Base-by-base conservation (phyloP, 768 basidiomycete genomes). In the Lepiota brunneoincarnata region DNA sequence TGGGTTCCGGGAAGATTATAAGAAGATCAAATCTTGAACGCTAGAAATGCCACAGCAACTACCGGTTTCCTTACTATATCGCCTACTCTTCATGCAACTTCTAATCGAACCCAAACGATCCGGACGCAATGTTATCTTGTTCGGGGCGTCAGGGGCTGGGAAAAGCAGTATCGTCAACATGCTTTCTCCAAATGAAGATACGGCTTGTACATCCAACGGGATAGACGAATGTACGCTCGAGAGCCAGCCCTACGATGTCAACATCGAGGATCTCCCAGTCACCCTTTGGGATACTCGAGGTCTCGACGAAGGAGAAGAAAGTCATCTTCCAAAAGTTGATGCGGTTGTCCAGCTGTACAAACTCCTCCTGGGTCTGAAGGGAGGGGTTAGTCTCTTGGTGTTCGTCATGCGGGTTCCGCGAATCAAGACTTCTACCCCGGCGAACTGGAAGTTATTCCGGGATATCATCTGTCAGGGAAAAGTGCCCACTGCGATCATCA, bases 241-340 rank as follows among this genome's bases (percentile, higher is more conserved):
- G 4, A 66, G 59, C 39, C 56, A 56, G 7, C 45, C 56, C 6
- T 66, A 75, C 51, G 23, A 45, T 1, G 60, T 67, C 20, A 39
- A 51, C 2, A 61, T 76, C 54, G 46, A 57, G 20, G 66, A 58
- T 38, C 53, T 48, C 24, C 42, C 11, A 0, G 69, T 64, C 52
- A 61, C 64, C 34, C 44, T 76, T 17, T 66, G 68, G 63, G 74
- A 76, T 45, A 75, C 74, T 1, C 63, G 68, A 14, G 74, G 75
- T 7, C 67, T 55, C 36, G 47, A 55, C 46, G 53, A 55, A 14
- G 45, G 53, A 10, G 53, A 55, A 18, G 36, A 7, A n/a, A 44
- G 53, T 17, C 40, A 10, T 10, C 23, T 55, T 15, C 14, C 12
- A 2, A 59, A 58, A 7, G 43, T 57, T 7, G 37, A 63, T 1